Conservation (phyloP, 148 eudicot species). For the Drosera capensis region DNA sequence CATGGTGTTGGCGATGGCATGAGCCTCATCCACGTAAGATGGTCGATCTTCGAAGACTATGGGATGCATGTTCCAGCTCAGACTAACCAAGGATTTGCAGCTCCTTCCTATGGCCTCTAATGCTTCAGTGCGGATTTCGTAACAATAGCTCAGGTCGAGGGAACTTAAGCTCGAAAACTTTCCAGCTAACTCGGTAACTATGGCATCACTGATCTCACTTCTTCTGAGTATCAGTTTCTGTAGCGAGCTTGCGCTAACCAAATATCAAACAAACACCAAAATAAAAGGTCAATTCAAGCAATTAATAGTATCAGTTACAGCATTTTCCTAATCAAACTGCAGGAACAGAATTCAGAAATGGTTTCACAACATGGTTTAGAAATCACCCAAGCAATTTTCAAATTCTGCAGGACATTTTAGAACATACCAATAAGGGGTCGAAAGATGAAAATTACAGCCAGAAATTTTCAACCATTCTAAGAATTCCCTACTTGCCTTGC, state of each 20-base stretch:
- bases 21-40: constrained; percentile 52
- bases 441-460: too few relatives aligned
- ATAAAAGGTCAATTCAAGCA: too few relatives aligned
- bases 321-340: too few relatives aligned
- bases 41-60: constrained; percentile 14
- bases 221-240: constrained; percentile 36
- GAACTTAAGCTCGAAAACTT: constrained; percentile 27
- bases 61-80: constrained; percentile 68
- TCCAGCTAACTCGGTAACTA: constrained; percentile 41
- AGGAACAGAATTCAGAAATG: too few relatives aligned
- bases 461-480: too few relatives aligned
- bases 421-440: too few relatives aligned
- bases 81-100: constrained; percentile 34
- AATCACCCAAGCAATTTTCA: too few relatives aligned
- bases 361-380: too few relatives aligned
- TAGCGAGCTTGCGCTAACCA: constrained; percentile 46
- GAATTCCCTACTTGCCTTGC: too few relatives aligned
- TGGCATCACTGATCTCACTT: constrained; percentile 39
- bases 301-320: too few relatives aligned
- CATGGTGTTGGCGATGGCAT: constrained; percentile 48
- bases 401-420: too few relatives aligned
- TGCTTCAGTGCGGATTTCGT: constrained; percentile 28
- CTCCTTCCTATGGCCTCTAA: constrained; percentile 51
- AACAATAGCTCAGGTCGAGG: constrained; percentile 53
- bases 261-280: constrained; percentile 5